phyloP scores from a whole-genome alignment of 2,329 filamentous ascomycete genomes.

The Lachnellula cervina region DNA sequence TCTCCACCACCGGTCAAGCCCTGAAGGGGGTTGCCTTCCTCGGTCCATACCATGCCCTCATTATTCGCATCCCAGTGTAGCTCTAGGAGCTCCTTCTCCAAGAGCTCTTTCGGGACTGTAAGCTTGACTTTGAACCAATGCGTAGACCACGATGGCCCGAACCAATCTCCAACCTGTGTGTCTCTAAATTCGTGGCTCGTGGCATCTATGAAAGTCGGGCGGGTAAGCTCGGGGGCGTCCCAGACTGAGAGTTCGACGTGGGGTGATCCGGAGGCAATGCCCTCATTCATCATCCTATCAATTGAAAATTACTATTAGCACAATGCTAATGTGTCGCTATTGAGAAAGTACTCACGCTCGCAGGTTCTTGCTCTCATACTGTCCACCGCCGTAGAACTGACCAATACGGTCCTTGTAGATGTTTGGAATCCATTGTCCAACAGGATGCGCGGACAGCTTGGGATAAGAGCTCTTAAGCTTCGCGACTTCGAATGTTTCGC shows the following conservation, averaged over 20 bases:
- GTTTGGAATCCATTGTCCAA: constrained; percentile 75
- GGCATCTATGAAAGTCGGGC: constrained; percentile 84
- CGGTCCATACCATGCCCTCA: constrained; percentile 90
- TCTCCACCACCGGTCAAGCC: constrained; percentile 88
- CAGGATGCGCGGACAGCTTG: constrained; percentile 37
- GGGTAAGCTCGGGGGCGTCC: constrained; percentile 70
- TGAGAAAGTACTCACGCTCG: constrained; percentile 51
- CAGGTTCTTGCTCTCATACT: constrained; percentile 73
- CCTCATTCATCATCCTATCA: constrained; percentile 67
- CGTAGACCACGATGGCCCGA: constrained; percentile 94
- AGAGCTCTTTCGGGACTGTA: constrained; percentile 68
- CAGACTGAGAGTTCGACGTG: constrained; percentile 83
- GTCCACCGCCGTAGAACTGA: constrained; percentile 73
- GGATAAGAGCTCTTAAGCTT: constrained; percentile 30
- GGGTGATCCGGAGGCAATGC: constrained; percentile 58
- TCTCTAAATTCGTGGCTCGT: constrained; percentile 67
- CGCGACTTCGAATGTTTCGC: constrained; percentile 25
- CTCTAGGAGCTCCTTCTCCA: constrained; percentile 77
- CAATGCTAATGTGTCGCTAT: background rate
- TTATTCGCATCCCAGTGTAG: constrained; percentile 95
- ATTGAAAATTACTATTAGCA: constrained; percentile 10
- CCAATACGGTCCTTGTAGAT: constrained; percentile 82
- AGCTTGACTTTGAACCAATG: constrained; percentile 92
- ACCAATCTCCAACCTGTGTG: constrained; percentile 69
- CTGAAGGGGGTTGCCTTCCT: constrained; percentile 84